These are phyloP conservation scores for Aspergillus hortae DNA, from an alignment of 2,329 filamentous ascomycete species.

Conservation along the genomic window DNA sequence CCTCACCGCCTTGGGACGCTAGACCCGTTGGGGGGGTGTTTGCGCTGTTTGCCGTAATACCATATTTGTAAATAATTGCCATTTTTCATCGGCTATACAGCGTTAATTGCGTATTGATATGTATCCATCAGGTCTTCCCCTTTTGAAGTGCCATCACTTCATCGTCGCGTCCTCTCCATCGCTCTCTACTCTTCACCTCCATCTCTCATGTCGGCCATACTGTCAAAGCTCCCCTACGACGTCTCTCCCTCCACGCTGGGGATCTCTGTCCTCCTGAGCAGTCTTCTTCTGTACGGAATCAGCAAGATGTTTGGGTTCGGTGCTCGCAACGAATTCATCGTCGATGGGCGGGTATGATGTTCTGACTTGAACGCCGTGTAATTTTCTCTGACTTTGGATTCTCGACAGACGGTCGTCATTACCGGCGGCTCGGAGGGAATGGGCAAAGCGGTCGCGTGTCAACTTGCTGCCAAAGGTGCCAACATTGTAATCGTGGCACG, in stretches of 20 bases:
- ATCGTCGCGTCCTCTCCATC: slow-evolving; percentile 6
- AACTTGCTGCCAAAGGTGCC: slow-evolving; percentile 78
- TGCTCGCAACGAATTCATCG: slow-evolving; percentile 70
- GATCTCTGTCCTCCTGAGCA: slow-evolving; percentile 30
- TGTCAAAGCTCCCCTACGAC: slow-evolving; percentile 16
- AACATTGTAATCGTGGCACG: slow-evolving; percentile 83
- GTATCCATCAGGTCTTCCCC: too few relatives aligned
- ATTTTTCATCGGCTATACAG: background rate
- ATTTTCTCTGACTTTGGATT: background rate
- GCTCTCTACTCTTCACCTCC: slow-evolving; percentile 10
- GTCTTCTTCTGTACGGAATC: slow-evolving; percentile 27
- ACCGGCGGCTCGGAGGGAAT: slow-evolving; percentile 93
- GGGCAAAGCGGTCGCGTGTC: slow-evolving; percentile 70
- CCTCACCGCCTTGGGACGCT: slow-evolving; percentile 28
- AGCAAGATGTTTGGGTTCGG: slow-evolving; percentile 40
- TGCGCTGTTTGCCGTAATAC: slow-evolving; percentile 14
- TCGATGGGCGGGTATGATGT: slow-evolving; percentile 71
- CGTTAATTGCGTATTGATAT: background rate
- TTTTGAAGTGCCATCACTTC: too few relatives aligned
- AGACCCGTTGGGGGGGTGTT: slow-evolving; percentile 15
- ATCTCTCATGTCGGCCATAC: slow-evolving; percentile 20
- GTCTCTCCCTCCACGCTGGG: slow-evolving; percentile 23
- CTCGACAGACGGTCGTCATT: slow-evolving; percentile 71
- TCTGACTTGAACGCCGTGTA: background rate
- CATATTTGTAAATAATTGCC: background rate